Conservation (phyloP, 768 basidiomycete genomes). For the Phaeotremella skinneri region DNA sequence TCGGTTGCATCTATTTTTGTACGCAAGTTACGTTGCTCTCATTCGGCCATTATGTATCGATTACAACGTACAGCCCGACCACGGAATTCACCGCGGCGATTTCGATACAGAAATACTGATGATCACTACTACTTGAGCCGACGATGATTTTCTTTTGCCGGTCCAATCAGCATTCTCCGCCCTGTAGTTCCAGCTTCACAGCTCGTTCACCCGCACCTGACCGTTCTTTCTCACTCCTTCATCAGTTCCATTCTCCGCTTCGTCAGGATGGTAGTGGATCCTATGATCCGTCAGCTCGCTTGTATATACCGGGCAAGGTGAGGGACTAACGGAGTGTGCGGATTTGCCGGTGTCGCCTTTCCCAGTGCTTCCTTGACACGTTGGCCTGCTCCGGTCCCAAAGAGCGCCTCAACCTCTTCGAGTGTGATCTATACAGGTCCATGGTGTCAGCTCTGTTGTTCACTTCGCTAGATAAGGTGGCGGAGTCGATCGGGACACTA, state of each 20-base stretch:
- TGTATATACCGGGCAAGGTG: not conserved
- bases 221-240: not conserved
- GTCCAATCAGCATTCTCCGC: too few relatives aligned
- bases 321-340: conserved; percentile 22
- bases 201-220: too few relatives aligned
- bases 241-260: not conserved
- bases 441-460: not conserved
- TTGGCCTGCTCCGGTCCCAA: conserved; percentile 36
- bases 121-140: too few relatives aligned
- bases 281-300: not conserved
- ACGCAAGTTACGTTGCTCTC: too few relatives aligned
- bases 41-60: too few relatives aligned
- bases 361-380: conserved; percentile 33
- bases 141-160: too few relatives aligned
- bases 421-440: conserved; percentile 32
- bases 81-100: too few relatives aligned
- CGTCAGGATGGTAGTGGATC: not conserved
- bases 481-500: not conserved
- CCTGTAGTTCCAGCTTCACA: too few relatives aligned
- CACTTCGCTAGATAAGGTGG: not conserved
- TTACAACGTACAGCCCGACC: too few relatives aligned
- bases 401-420: conserved; percentile 34
- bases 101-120: too few relatives aligned
- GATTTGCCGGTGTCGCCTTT: conserved; percentile 13
- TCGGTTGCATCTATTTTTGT: too few relatives aligned